Percentiles rank a stretch among this genome's conserved stretches.
These are phyloP conservation scores for Imleria badia DNA, from an alignment of 768 basidiomycete genomes.

Conservation along the genomic window DNA sequence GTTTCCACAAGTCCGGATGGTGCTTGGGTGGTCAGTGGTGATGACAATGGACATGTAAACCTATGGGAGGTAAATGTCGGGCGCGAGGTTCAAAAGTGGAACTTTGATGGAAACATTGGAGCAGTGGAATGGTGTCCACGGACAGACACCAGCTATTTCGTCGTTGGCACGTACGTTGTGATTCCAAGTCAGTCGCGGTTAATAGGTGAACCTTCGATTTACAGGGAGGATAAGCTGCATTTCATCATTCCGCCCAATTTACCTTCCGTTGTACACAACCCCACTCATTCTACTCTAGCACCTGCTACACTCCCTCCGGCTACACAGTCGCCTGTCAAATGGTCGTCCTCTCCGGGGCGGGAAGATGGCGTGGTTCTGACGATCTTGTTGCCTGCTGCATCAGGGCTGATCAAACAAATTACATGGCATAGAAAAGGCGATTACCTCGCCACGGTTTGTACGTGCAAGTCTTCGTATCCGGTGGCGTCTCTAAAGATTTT, in stretches of 20 bases:
- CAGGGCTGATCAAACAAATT: slow-evolving; percentile 76
- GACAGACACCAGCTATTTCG: slow-evolving; percentile 75
- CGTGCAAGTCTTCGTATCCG: slow-evolving; percentile 36
- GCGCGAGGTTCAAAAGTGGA: slow-evolving; percentile 84
- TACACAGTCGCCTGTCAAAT: slow-evolving; percentile 67
- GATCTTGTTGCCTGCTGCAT: slow-evolving; percentile 58
- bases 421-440: slow-evolving; percentile 95
- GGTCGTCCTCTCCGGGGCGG: slow-evolving; percentile 52
- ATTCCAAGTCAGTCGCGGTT: slow-evolving; percentile 5
- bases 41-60: slow-evolving; percentile 82
- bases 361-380: slow-evolving; percentile 60
- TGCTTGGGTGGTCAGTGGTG: slow-evolving; percentile 88
- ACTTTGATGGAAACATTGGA: slow-evolving; percentile 75
- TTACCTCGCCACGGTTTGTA: slow-evolving; percentile 93
- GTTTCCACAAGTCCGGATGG: slow-evolving; percentile 85
- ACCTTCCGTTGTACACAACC: slow-evolving; percentile 51
- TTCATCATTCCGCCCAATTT: slow-evolving; percentile 82
- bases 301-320: slow-evolving; percentile 63
- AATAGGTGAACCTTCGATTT: slow-evolving; percentile 10
- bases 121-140: slow-evolving; percentile 94
- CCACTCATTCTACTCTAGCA: slow-evolving; percentile 61
- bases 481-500: slow-evolving; percentile 10
- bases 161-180: slow-evolving; percentile 69
- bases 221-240: slow-evolving; percentile 79
- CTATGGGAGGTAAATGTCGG: slow-evolving; percentile 94